Percentiles rank a stretch among this genome's conserved stretches.
Conservation (phyloP, 1,284 basidiomycete genomes). For the Leccinum cinnamomeum region DNA sequence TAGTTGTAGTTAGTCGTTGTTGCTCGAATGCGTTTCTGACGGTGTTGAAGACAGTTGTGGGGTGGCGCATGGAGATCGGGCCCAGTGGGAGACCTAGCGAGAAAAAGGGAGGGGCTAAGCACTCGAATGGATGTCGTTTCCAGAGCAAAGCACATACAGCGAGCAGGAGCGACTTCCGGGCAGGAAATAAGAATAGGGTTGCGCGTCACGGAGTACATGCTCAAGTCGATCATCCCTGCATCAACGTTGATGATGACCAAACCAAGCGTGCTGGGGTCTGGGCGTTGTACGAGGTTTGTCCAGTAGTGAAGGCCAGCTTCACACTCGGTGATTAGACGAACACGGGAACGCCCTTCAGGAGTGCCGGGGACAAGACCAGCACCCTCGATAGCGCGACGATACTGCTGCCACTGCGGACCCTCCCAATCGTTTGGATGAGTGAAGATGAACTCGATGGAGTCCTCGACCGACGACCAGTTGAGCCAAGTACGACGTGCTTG, state of each 20-base stretch:
- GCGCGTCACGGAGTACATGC: background rate
- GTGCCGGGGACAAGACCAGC: slow-evolving; percentile 32
- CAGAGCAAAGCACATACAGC: background rate
- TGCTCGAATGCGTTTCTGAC: background rate
- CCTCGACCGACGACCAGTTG: no score
- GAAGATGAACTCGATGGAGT: slow-evolving; percentile 21
- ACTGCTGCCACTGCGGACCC: slow-evolving; percentile 36
- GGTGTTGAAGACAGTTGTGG: background rate
- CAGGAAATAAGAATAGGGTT: background rate
- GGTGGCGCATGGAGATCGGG: background rate
- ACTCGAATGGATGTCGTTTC: background rate
- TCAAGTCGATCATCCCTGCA: background rate
- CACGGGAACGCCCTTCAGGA: slow-evolving; percentile 19
- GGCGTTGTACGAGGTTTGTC: slow-evolving; percentile 30
- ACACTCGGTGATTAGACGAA: slow-evolving; percentile 48
- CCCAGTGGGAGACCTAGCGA: background rate
- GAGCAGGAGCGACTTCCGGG: no score
- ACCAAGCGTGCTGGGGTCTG: background rate
- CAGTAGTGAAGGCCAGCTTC: slow-evolving; percentile 51
- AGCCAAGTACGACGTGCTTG: no score
- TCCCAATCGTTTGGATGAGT: slow-evolving; percentile 10
- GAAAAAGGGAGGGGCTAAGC: background rate
- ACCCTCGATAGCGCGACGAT: slow-evolving; percentile 35
- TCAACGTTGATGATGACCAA: background rate
- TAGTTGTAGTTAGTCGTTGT: background rate